Evolutionary conservation across 2,329 filamentous ascomycete genomes (phyloP), one percentile per base, ranked within the genome.

Genomic region (Phaeosphaeriaceae sp.): DNA sequence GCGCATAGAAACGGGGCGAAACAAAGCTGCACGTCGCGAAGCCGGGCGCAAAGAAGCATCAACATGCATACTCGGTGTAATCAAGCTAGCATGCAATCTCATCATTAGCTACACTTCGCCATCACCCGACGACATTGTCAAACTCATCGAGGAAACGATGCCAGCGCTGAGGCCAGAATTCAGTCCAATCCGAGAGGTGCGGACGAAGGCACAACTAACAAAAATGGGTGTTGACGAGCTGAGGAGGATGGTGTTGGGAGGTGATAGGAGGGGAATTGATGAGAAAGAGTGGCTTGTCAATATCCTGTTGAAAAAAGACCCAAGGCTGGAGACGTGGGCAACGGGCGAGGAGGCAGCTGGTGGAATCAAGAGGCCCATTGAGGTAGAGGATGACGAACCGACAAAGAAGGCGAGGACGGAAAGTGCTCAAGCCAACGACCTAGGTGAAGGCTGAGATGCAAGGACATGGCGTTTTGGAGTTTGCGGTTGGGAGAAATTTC

Each of bases 241-340:
- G 16, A 13, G 45, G 15, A 41, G 23, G 30, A 33, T 26, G 33
- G 50, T 48, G 16, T 21, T 52, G 20, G 41, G 38, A 17, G n/a
- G 23, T 2, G 44, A 52, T 15, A 35, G 45, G 13, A 17, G 23
- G 6, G 50, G 36, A 1, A 17, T 23, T 30, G 33, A 46, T 3
- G 45, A 52, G 30, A 52, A 42, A 36, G 30, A 48, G 34, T 48
- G 50, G 50, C 17, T 48, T 12, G 34, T 48, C 26, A 18, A 32
- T 15, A 45, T 48, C 4, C 21, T 52, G 9, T 35, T 52, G 36
- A 40, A 32, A 13, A 39, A 34, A 21, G 40, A 54, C 47, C 6
- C 23, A 4, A 23, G 28, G 37, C 34, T 33, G 30, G 15, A 33
- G 30, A 13, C 7, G 30, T 7, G 13, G 20, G 20, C 12, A 11